Base-by-base conservation (phyloP, 345 rosid genomes). In the Anastatica hierochuntica region DNA sequence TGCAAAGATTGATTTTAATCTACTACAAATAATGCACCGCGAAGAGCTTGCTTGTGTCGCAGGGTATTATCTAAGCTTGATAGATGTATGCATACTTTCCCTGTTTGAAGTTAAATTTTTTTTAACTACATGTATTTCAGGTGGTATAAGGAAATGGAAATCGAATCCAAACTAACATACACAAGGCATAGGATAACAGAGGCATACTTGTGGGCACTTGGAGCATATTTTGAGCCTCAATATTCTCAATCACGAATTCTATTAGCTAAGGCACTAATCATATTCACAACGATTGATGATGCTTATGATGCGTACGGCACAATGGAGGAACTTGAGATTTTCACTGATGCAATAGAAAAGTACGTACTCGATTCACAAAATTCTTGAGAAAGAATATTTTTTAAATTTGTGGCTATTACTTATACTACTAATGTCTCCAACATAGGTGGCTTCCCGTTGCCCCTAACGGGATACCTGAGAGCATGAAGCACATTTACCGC, bases 371-470 rank as follows among this genome's bases (percentile, higher is more conserved):
- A 14, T 18, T 26, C 29, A 9, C 4, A 2, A n/a, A n/a, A n/a
- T 17, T 6, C 10, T 17, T n/a, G n/a, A n/a, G n/a, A n/a, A n/a
- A n/a, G n/a, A n/a, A n/a, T n/a, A n/a, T n/a, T n/a, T n/a, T n/a
- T n/a, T n/a, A n/a, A n/a, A n/a, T n/a, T n/a, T n/a, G n/a, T n/a
- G n/a, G n/a, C n/a, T n/a, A n/a, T n/a, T n/a, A n/a, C n/a, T n/a
- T n/a, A n/a, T n/a, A n/a, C n/a, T n/a, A n/a, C n/a, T n/a, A n/a
- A n/a, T n/a, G n/a, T n/a, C n/a, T n/a, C n/a, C n/a, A 26, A 49
- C 35, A 7, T 20, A 62, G 67, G 67, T 63, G 67, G 67, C 60
- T 52, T 43, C 67, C 67, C 26, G 16, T 1, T 7, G 47, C 60
- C 1, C 45, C 53, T 23, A 18, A 62, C 14, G 30, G 14, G 21